phyloP scores from a whole-genome alignment of 108 stramenopile genomes.

The Fistulifera solaris region DNA sequence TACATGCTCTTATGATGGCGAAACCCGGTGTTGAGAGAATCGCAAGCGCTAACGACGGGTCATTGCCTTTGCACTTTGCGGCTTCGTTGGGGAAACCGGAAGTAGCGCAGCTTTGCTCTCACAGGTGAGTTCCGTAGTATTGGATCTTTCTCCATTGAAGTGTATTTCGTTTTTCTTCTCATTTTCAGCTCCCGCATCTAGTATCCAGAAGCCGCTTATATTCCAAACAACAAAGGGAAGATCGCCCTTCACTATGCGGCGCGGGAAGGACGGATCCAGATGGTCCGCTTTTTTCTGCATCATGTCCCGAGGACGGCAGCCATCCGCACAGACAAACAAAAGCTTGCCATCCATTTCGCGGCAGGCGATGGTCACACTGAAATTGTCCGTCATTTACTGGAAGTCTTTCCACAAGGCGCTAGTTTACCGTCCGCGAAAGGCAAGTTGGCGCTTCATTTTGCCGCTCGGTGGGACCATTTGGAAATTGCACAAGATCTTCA shows the following conservation, averaged over 20 bases:
- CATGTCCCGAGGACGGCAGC: slow-evolving; percentile 21
- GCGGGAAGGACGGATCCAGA: slow-evolving; percentile 34
- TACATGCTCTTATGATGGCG: slow-evolving; percentile 10
- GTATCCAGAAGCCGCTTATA: slow-evolving; percentile 24
- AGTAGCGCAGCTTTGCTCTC: slow-evolving; percentile 10
- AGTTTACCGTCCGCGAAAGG: slow-evolving; percentile 26
- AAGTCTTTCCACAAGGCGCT: slow-evolving; percentile 32
- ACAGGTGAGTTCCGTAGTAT: too few relatives aligned
- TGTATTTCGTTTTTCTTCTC: not conserved
- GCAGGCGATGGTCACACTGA: slow-evolving; percentile 36
- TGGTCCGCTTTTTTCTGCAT: slow-evolving; percentile 28
- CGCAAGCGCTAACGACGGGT: slow-evolving; percentile 23
- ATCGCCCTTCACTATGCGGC: slow-evolving; percentile 48
- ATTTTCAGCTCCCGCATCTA: not conserved
- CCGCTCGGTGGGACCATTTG: slow-evolving; percentile 47
- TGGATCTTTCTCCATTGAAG: too few relatives aligned
- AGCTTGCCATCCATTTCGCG: slow-evolving; percentile 46
- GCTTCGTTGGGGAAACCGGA: slow-evolving; percentile 31
- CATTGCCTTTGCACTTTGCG: slow-evolving; percentile 43
- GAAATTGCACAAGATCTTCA: slow-evolving; percentile 25
- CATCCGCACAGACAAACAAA: slow-evolving; percentile 31
- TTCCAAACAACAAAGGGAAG: slow-evolving; percentile 43
- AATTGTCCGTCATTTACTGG: slow-evolving; percentile 23
- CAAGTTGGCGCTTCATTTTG: slow-evolving; percentile 41
- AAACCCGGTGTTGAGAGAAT: slow-evolving; percentile 23